Evolutionary conservation across 495 filamentous ascomycete genomes (phyloP), one percentile per base, ranked within the genome.

Genomic region (Penicillium canescens): DNA sequence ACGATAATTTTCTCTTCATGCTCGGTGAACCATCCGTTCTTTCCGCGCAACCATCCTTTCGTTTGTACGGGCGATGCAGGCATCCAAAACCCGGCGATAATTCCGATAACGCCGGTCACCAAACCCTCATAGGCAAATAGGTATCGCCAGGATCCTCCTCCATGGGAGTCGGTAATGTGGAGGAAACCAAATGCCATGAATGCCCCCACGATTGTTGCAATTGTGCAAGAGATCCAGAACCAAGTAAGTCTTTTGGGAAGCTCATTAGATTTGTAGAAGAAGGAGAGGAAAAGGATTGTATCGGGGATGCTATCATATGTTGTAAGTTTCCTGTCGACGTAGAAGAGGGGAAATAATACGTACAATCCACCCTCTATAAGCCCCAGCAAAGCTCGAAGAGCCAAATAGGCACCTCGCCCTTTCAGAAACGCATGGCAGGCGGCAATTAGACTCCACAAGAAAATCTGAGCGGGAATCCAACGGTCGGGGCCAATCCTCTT

Each of bases 391-490:
- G 55, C 54, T 8, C 61, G 51, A 12, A 31, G 41, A 16, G 76
- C 67, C 34, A 81, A 79, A 60, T 88, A 91, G 0, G 81, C 81
- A 0, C 68, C 58, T 12, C 78, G 68, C 0, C 85, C 81, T 9
- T 51, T 75, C n/a, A 91, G 56, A 41, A 77, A 76, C 6, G 83
- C 79, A 60, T 90, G 86, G 12, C 65, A 70, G 31, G 68, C 65
- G 2, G 84, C 83, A 16, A 89, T 80, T 3, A 88, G 47, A 46
- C 79, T 83, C 85, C 87, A 91, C 0, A 79, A 70, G 1, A 85
- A 68, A 74, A 90, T 89, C 57, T 89, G 85, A 24, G 81, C 67
- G 1, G 88, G 86, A 33, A 92, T 88, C 84, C 88, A 91, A 11
- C 75, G 74, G 63, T 91, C 87, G 0, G 87, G 85, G 1, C 88